Evolutionary conservation across 805 yeast genomes (phyloP).

Genomic region (Zygosaccharomyces bailii): DNA sequence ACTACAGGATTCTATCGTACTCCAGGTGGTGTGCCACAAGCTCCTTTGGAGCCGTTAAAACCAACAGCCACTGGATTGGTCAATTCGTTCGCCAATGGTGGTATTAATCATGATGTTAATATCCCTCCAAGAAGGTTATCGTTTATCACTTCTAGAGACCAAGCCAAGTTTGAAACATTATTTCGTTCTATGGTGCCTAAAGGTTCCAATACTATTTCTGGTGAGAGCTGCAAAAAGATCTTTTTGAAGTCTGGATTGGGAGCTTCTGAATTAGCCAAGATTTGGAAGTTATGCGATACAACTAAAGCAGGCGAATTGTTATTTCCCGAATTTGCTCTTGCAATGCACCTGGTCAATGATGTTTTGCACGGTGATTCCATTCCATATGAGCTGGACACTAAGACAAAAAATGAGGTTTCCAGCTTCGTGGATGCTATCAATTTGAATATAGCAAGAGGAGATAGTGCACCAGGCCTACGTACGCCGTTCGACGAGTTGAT

Average conservation of each 20-base stretch:
- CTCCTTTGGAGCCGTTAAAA: slow-evolving; percentile 34
- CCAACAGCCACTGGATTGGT: slow-evolving; percentile 49
- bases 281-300: slow-evolving; percentile 91
- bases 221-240: slow-evolving; percentile 74
- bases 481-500: slow-evolving; percentile 43
- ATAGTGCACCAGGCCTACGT: slow-evolving; percentile 20
- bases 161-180: slow-evolving; percentile 77
- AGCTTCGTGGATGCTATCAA: slow-evolving; percentile 88
- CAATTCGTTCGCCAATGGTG: slow-evolving; percentile 40
- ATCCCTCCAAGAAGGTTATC: slow-evolving; percentile 77
- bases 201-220: slow-evolving; percentile 50
- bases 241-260: slow-evolving; percentile 74
- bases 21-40: slow-evolving; percentile 26
- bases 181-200: slow-evolving; percentile 72
- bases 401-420: slow-evolving; percentile 76
- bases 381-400: slow-evolving; percentile 69
- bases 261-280: slow-evolving; percentile 72
- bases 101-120: slow-evolving; percentile 55
- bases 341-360: slow-evolving; percentile 79
- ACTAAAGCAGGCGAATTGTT: slow-evolving; percentile 78
- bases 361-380: slow-evolving; percentile 74
- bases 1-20: slow-evolving; percentile 44
- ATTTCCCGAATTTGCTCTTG: slow-evolving; percentile 92
- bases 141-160: slow-evolving; percentile 81
- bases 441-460: slow-evolving; percentile 64